A percentile compares a stretch with the other conserved stretches of the same genome.
These are phyloP conservation scores for Vigna angularis DNA, from an alignment of 306 rosid species.

Conservation along the genomic window DNA sequence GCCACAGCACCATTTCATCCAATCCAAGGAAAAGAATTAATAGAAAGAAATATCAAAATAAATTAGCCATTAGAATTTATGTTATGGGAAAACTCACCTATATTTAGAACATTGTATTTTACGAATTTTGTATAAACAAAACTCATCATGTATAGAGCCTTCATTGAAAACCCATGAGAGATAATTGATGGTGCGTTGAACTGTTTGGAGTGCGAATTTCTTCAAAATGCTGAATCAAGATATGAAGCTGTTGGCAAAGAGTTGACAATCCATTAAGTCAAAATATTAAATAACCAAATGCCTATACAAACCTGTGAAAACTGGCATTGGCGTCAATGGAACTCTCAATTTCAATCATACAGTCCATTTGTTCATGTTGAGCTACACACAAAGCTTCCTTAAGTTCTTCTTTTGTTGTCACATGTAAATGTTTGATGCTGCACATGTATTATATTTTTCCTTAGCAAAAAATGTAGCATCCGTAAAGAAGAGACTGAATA, in stretches of 20 bases:
- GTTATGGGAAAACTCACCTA: slow-evolving; percentile 61
- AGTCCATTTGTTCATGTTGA: slow-evolving; percentile 65
- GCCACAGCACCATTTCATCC: slow-evolving; percentile 40
- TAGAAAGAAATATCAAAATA: slow-evolving; percentile 13
- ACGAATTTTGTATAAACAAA: slow-evolving; percentile 54
- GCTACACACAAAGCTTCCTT: slow-evolving; percentile 65
- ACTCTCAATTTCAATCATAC: slow-evolving; percentile 82
- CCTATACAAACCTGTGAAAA: slow-evolving; percentile 80
- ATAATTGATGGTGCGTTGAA: slow-evolving; percentile 57
- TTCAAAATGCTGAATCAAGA: slow-evolving; percentile 63
- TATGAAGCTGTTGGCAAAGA: slow-evolving; percentile 41
- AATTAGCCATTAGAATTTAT: slow-evolving; percentile 7
- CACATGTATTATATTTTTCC: slow-evolving; percentile 43
- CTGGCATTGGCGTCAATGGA: slow-evolving; percentile 78
- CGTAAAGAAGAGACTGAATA: slow-evolving; percentile 30
- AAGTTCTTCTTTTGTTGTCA: slow-evolving; percentile 75
- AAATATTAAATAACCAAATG: slow-evolving; percentile 39
- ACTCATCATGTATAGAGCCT: slow-evolving; percentile 46
- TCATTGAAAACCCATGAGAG: slow-evolving; percentile 50
- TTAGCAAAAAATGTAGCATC: slow-evolving; percentile 42
- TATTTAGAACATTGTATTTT: slow-evolving; percentile 66
- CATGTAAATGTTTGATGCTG: slow-evolving; percentile 82
- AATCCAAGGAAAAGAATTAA: slow-evolving; percentile 29
- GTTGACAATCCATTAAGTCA: slow-evolving; percentile 32
- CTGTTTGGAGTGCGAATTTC: slow-evolving; percentile 64